phyloP scores from a whole-genome alignment of 2,329 filamentous ascomycete species.

The Cucurbitaria berberidis region DNA sequence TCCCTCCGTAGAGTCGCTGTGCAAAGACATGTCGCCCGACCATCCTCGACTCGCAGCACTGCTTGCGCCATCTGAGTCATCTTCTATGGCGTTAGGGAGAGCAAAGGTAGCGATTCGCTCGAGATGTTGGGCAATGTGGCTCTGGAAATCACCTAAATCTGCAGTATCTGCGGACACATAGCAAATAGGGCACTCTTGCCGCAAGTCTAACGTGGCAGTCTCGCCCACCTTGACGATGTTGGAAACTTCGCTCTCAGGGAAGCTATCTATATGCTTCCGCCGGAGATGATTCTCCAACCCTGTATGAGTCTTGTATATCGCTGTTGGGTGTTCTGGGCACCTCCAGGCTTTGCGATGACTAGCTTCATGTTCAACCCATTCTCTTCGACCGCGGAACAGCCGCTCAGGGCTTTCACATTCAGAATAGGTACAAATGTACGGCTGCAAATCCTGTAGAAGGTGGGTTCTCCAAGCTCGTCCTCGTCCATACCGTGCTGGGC shows the following conservation, averaged over 20 bases:
- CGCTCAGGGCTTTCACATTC: slow-evolving; percentile 36
- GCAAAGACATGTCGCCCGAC: slow-evolving; percentile 23
- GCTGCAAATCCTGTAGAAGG: slow-evolving; percentile 46
- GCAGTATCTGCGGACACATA: slow-evolving; percentile 28
- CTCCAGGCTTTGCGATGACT: slow-evolving; percentile 46
- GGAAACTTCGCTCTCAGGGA: slow-evolving; percentile 36
- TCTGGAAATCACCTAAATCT: slow-evolving; percentile 35
- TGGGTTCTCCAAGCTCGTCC: slow-evolving; percentile 45
- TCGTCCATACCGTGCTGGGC: slow-evolving; percentile 44
- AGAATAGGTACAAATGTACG: slow-evolving; percentile 46
- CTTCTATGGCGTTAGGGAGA: slow-evolving; percentile 36
- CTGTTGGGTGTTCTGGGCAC: slow-evolving; percentile 42
- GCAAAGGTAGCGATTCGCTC: slow-evolving; percentile 46
- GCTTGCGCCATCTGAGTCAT: slow-evolving; percentile 40
- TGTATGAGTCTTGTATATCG: slow-evolving; percentile 31
- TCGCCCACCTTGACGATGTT: slow-evolving; percentile 43
- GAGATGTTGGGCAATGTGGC: slow-evolving; percentile 47
- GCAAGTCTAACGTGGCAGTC: slow-evolving; percentile 40
- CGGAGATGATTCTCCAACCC: slow-evolving; percentile 42
- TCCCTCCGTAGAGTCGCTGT: slow-evolving; percentile 15
- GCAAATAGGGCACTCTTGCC: slow-evolving; percentile 43
- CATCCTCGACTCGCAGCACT: slow-evolving; percentile 38
- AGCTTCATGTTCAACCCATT: slow-evolving; percentile 48
- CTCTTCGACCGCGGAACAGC: slow-evolving; percentile 46
- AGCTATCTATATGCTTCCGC: slow-evolving; percentile 30